A percentile compares a stretch with the other conserved stretches of the same genome.
phyloP scores from a whole-genome alignment of 495 filamentous ascomycete species.

The Penicillium macrosclerotiorum region DNA sequence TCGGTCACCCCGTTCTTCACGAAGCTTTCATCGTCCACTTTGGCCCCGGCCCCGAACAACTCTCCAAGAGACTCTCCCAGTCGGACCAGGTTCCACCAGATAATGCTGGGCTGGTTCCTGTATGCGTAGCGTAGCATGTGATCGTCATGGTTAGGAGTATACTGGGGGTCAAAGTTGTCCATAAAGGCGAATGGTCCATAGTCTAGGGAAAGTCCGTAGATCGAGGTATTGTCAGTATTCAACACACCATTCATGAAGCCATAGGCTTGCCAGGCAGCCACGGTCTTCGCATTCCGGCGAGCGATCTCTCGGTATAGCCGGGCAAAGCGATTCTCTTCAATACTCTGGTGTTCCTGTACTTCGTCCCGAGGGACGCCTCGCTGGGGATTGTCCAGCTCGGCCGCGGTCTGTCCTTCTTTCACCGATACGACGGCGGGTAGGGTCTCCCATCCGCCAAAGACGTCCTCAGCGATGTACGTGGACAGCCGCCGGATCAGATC shows the following conservation, averaged over 20 bases:
- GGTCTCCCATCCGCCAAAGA: slow-evolving; percentile 78
- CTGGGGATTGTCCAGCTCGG: slow-evolving; percentile 40
- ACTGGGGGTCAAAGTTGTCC: slow-evolving; percentile 89
- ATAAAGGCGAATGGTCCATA: slow-evolving; percentile 97
- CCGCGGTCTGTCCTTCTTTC: slow-evolving; percentile 28
- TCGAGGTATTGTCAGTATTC: slow-evolving; percentile 93
- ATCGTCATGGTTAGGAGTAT: slow-evolving; percentile 98
- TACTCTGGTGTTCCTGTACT: slow-evolving; percentile 59
- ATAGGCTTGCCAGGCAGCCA: slow-evolving; percentile 94
- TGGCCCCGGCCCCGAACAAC: slow-evolving; percentile 69
- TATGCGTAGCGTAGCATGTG: slow-evolving; percentile 82
- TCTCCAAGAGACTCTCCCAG: slow-evolving; percentile 90
- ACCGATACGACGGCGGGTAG: slow-evolving; percentile 57
- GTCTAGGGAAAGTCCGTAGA: slow-evolving; percentile 85
- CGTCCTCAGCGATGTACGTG: slow-evolving; percentile 80
- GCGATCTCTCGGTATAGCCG: slow-evolving; percentile 85
- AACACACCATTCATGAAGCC: slow-evolving; percentile 98
- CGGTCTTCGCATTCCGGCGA: slow-evolving; percentile 80
- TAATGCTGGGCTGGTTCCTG: slow-evolving; percentile 89
- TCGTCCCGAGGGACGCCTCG: slow-evolving; percentile 53
- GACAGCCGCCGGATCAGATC: slow-evolving; percentile 67
- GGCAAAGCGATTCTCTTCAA: slow-evolving; percentile 80
- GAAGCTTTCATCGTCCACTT: slow-evolving; percentile 68
- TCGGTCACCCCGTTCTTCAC: slow-evolving; percentile 67
- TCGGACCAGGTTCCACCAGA: slow-evolving; percentile 98